Base-by-base conservation (phyloP, 169 alveolate genomes). In the Theileria sp. region DNA sequence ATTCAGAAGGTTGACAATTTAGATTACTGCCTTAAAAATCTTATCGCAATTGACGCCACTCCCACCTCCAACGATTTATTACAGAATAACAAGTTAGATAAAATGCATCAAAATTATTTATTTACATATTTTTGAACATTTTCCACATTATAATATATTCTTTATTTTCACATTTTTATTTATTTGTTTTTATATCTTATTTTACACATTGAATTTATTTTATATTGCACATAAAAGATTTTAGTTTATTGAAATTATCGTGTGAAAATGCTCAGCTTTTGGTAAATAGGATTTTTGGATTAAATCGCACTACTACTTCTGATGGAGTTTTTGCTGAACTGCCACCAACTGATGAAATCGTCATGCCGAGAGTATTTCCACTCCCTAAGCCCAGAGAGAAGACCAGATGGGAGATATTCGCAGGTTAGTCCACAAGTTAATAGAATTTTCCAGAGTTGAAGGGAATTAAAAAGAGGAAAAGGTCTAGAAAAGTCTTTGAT, bases 381-480 rank as follows among this genome's bases (percentile, higher is more conserved):
- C 81, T 90, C 1, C 94, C 94, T 0, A 76, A 80, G 17, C 82
- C 92, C 23, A 65, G 62, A 21, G 51, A 82, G 15, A 67, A 79
- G 61, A 91, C 95, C 17, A 73, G 95, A 32, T 91, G 95, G 95
- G 88, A 91, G 72, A 61, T 68, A 9, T 91, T 91, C 68, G 95
- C 95, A 6, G 85, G 88, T 81, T 12, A 9, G 75, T 65, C 0
- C 3, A 0, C 0, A 36, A 15, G 0, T 25, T 0, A 17, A 75
- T 23, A 32, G 19, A 56, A 62, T 10, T 15, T 28, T 26, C 66
- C 68, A 85, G 91, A 85, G 76, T 77, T 79, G 32, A 75, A 90
- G 54, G 93, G 94, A 49, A 91, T 91, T 25, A 73, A 60, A 78
- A 91, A 91, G 87, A 76, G 77, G 69, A 89, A 90, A 72, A 80